phyloP scores from a whole-genome alignment of 306 rosid genomes.

The Acacia crassicarpa region DNA sequence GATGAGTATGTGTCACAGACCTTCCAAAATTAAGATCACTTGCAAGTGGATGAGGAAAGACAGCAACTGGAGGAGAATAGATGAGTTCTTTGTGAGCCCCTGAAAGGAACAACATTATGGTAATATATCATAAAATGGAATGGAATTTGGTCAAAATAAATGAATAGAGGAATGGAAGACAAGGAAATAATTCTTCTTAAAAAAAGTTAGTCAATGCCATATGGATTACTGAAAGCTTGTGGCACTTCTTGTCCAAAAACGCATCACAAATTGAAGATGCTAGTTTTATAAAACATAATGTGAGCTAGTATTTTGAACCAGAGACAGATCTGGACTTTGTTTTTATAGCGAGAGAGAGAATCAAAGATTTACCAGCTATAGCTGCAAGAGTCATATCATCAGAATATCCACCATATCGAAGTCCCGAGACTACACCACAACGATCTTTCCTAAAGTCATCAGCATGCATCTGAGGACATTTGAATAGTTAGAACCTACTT shows the following conservation, averaged over 20 bases:
- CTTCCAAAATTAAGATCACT: constrained; percentile 92
- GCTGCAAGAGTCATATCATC: constrained; percentile 99
- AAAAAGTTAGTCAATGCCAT: background rate
- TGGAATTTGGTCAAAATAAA: constrained; percentile 3
- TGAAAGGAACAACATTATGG: constrained; percentile 39
- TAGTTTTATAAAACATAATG: background rate
- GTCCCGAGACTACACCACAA: constrained; percentile 83
- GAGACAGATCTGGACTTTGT: background rate
- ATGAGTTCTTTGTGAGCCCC: constrained; percentile 92
- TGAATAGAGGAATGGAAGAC: background rate
- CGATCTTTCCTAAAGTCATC: constrained; percentile 81
- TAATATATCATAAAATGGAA: background rate
- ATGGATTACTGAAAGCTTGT: background rate
- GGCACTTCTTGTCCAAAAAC: background rate
- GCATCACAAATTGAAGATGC: background rate
- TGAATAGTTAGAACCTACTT: constrained; percentile 30
- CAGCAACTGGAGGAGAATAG: constrained; percentile 91
- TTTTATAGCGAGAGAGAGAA: background rate
- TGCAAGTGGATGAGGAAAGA: constrained; percentile 98
- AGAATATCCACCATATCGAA: constrained; percentile 93
- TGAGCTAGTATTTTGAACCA: background rate
- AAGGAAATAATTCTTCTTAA: background rate
- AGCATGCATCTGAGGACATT: constrained; percentile 85
- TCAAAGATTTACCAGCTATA: constrained; percentile 64
- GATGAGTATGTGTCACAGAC: constrained; percentile 41